Base-by-base conservation (phyloP, 176 grass and related monocot species). In the Bolboschoenus planiculmis region DNA sequence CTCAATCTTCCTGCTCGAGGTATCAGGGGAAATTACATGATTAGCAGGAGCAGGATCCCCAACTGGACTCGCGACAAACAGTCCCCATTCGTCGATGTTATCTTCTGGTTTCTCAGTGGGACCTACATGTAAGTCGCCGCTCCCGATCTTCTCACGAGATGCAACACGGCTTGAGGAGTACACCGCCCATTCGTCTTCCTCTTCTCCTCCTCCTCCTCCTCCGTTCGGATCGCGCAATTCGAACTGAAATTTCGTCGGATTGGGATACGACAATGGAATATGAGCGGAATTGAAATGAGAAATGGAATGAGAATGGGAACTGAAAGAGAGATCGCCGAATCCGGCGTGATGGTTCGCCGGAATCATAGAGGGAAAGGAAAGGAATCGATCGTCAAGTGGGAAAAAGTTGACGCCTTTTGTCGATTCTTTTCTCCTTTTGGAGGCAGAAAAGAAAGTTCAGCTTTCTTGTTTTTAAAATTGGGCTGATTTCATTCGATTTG, bases 301-400 rank as follows among this genome's bases (percentile, higher is more conserved):
- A 78, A 56, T 7, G 53, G 56, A 44, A 81, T 54, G 54, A 13
- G 48, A 21, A 80, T 23, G 50, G 34, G 78, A 42, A 80, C 36
- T 80, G 53, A 80, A 59, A 58, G 54, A 35, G 78, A 59, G 35
- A 80, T 80, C 78, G 78, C 51, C 78, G 78, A 80, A 57, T 80
- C 78, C 78, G 78, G 78, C 54, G 78, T 10, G 54, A 18, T 80
- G 78, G 26, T 23, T 40, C 20, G 18, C n/a, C 53, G 78, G 78
- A 27, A 80, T 8, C 78, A 80, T 80, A 39, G 53, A 80, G 20
- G 30, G 8, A 58, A 58, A 27, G 39, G 51, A 56, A 16, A 13
- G 8, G 39, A 58, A 47, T 40, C 23, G 70, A 48, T 74, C 40
- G 71, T 29, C 27, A 47, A 51, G 71, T 27, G 70, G 70, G 44